Percentiles rank a stretch among this genome's conserved stretches.
These are phyloP conservation scores for Leucosporidium scottii DNA, from an alignment of 768 basidiomycete genomes.

Conservation along the genomic window DNA sequence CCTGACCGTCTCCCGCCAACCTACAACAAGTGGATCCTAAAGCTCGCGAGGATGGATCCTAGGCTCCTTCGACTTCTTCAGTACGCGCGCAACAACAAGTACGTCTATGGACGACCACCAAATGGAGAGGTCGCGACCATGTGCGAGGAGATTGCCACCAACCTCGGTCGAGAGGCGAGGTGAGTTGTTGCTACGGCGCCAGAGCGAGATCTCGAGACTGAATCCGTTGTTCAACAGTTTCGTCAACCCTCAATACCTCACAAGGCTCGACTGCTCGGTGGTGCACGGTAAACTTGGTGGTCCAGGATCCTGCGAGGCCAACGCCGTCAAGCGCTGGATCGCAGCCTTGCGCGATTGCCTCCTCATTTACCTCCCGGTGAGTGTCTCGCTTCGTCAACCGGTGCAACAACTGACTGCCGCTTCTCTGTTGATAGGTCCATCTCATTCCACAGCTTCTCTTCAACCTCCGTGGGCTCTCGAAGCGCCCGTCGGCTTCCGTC, in stretches of 20 bases:
- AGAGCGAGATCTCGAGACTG: too few species aligned
- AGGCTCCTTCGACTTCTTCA: slow-evolving; percentile 24
- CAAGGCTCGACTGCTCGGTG: slow-evolving; percentile 26
- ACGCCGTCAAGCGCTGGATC: slow-evolving; percentile 21
- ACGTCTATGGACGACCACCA: slow-evolving; percentile 27
- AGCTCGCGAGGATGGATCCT: slow-evolving; percentile 30
- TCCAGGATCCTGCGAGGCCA: slow-evolving; percentile 28
- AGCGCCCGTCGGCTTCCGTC: slow-evolving; percentile 7
- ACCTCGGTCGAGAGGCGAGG: slow-evolving; percentile 7
- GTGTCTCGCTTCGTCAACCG: neutral
- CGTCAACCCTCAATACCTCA: slow-evolving; percentile 18
- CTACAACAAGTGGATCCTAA: slow-evolving; percentile 31
- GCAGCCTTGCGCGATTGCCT: slow-evolving; percentile 30
- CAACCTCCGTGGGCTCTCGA: slow-evolving; percentile 9
- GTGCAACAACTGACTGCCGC: neutral
- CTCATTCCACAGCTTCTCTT: slow-evolving; percentile 33
- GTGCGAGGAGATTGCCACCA: slow-evolving; percentile 11
- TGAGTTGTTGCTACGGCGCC: neutral
- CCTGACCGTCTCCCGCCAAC: slow-evolving; percentile 27
- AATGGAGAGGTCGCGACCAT: slow-evolving; percentile 4
- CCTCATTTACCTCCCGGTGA: slow-evolving; percentile 32
- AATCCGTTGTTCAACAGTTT: too few species aligned
- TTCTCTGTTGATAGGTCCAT: slow-evolving; percentile 17
- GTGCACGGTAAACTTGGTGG: slow-evolving; percentile 29
- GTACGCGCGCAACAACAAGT: slow-evolving; percentile 21